Evolutionary conservation across 179 eudicot genomes (phyloP).

Genomic region (Beta macrorhiza): DNA sequence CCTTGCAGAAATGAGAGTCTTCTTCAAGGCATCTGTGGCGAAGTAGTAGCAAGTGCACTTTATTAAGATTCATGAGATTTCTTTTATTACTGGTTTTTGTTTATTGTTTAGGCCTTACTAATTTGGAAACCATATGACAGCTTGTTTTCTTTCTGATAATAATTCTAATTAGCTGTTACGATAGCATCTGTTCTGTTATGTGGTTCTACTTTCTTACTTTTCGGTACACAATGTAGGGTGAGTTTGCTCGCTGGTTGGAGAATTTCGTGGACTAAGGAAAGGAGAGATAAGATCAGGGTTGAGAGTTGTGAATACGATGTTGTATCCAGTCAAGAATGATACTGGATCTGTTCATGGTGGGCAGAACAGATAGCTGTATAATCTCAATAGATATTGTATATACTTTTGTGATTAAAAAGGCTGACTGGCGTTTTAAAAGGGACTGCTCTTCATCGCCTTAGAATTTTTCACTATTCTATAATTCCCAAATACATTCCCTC

Average conservation of each 20-base stretch:
- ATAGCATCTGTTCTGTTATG: not conserved
- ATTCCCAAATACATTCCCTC: too few species aligned
- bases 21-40: not conserved
- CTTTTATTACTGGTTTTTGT: not conserved
- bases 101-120: not conserved
- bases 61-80: not conserved
- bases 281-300: slow-evolving; percentile 39
- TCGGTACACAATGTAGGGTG: slow-evolving; percentile 46
- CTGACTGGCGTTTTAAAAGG: not conserved
- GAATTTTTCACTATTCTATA: too few species aligned
- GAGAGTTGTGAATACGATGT: slow-evolving; percentile 50
- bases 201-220: not conserved
- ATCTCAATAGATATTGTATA: not conserved
- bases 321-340: slow-evolving; percentile 54
- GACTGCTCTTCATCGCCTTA: too few species aligned
- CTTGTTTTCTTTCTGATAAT: not conserved
- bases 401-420: not conserved
- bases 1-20: not conserved
- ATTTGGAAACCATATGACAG: not conserved
- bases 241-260: slow-evolving; percentile 76
- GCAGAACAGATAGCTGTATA: not conserved
- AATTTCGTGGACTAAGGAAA: slow-evolving; percentile 57
- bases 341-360: not conserved
- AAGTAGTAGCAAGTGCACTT: not conserved
- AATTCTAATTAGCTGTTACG: not conserved